A percentile compares a stretch with the other conserved stretches of the same genome.
Evolutionary conservation across 306 rosid species (phyloP).

Genomic region (Glycine soja): DNA sequence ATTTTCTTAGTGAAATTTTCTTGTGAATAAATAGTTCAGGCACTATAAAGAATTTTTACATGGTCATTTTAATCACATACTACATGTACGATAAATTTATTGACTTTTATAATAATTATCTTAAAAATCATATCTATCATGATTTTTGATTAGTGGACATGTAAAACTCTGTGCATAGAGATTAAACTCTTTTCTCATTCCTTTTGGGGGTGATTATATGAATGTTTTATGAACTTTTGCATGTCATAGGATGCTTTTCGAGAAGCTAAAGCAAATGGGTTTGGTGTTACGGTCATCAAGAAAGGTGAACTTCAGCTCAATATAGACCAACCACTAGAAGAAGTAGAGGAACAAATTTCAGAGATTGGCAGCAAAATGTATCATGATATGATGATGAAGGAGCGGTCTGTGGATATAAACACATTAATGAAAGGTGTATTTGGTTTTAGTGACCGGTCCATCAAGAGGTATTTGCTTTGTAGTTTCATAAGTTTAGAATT

Average conservation of each 20-base stretch:
- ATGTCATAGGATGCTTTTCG: conserved; percentile 75
- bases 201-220: not conserved
- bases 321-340: conserved; percentile 87
- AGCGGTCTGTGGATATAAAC: conserved; percentile 84
- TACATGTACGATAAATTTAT: no score
- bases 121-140: no score
- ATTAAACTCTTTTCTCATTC: no score
- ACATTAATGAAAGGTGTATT: conserved; percentile 89
- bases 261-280: conserved; percentile 86
- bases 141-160: no score
- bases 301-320: conserved; percentile 89
- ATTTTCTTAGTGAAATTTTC: not conserved
- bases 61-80: no score
- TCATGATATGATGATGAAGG: conserved; percentile 83
- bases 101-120: no score
- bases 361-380: conserved; percentile 97
- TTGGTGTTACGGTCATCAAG: conserved; percentile 82
- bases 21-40: no score
- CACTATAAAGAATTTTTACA: no score
- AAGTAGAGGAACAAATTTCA: conserved; percentile 80
- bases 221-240: conserved; percentile 39
- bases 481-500: conserved; percentile 19
- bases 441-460: conserved; percentile 63
- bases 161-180: no score
- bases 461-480: conserved; percentile 61